Percentiles rank a stretch among this genome's conserved stretches.
Evolutionary conservation across 2,329 filamentous ascomycete genomes (phyloP).

Genomic region (Fonsecaea multimorphosa): DNA sequence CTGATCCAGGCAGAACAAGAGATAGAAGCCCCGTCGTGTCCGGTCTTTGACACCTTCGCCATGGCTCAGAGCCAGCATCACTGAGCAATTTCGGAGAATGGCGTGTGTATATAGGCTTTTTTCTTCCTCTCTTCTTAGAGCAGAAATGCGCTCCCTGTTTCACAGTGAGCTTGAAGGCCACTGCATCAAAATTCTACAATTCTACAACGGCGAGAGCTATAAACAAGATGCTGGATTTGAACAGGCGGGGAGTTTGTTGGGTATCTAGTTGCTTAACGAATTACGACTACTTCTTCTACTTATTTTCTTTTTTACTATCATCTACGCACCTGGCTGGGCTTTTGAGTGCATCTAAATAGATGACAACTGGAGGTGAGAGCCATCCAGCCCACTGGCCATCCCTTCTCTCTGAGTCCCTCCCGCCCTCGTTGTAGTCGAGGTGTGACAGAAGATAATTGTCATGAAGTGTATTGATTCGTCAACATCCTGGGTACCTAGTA

Average conservation of each 20-base stretch:
- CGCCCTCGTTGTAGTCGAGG: not conserved
- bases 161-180: not conserved
- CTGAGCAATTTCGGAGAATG: not conserved
- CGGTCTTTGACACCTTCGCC: conserved; percentile 21
- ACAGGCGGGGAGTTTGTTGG: not conserved
- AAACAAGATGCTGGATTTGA: not conserved
- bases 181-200: not conserved
- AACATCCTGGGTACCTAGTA: not conserved
- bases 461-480: not conserved
- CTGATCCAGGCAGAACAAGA: conserved; percentile 27
- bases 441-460: not conserved
- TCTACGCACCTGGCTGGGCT: too few species aligned
- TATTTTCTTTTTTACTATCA: not conserved
- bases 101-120: not conserved
- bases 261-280: not conserved
- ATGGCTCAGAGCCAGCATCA: conserved; percentile 7
- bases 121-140: not conserved
- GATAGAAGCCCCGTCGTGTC: conserved; percentile 15
- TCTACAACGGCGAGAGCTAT: not conserved
- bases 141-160: not conserved
- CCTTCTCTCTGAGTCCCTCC: too few species aligned
- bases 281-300: not conserved
- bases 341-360: too few species aligned
- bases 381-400: too few species aligned
- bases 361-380: too few species aligned